Percentiles rank a stretch among this genome's conserved stretches.
Evolutionary conservation across 2,329 filamentous ascomycete genomes (phyloP).

Genomic region (Pseudogymnoascus sp.): DNA sequence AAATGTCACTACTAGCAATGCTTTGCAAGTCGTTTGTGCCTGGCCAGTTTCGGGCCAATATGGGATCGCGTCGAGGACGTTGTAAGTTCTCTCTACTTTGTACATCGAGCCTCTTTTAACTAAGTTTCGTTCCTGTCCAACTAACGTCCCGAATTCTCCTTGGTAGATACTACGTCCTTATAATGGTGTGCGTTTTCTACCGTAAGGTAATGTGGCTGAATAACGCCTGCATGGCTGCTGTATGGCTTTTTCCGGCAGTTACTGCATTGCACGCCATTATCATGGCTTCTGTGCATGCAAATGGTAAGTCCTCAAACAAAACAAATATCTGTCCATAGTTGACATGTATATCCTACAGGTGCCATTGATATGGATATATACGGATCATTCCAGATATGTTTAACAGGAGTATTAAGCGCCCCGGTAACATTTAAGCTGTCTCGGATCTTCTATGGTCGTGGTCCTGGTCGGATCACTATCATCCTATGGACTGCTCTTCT

Average conservation of each 20-base stretch:
- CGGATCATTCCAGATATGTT: constrained; percentile 60
- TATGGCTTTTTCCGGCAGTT: constrained; percentile 54
- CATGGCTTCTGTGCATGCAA: constrained; percentile 50
- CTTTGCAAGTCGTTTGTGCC: constrained; percentile 44
- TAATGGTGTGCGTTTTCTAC: constrained; percentile 56
- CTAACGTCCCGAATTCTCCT: background rate
- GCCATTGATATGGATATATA: constrained; percentile 63
- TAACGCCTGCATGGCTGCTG: constrained; percentile 56
- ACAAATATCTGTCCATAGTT: constrained; percentile 19
- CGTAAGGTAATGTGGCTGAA: constrained; percentile 54
- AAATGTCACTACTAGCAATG: constrained; percentile 17
- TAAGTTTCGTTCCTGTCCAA: background rate
- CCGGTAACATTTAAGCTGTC: constrained; percentile 56
- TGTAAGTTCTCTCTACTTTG: constrained; percentile 23
- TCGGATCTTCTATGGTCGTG: constrained; percentile 55
- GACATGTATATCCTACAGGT: constrained; percentile 31
- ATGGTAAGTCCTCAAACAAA: constrained; percentile 40
- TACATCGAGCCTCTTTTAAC: background rate
- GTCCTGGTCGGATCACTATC: constrained; percentile 57
- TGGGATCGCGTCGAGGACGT: constrained; percentile 44
- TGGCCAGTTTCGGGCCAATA: constrained; percentile 53
- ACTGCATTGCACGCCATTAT: constrained; percentile 58
- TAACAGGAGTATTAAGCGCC: constrained; percentile 57
- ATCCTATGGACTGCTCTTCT: constrained; percentile 59
- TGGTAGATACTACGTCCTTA: constrained; percentile 54